Conservation (phyloP, 2,329 filamentous ascomycete genomes). For the Fusarium xylarioides region DNA sequence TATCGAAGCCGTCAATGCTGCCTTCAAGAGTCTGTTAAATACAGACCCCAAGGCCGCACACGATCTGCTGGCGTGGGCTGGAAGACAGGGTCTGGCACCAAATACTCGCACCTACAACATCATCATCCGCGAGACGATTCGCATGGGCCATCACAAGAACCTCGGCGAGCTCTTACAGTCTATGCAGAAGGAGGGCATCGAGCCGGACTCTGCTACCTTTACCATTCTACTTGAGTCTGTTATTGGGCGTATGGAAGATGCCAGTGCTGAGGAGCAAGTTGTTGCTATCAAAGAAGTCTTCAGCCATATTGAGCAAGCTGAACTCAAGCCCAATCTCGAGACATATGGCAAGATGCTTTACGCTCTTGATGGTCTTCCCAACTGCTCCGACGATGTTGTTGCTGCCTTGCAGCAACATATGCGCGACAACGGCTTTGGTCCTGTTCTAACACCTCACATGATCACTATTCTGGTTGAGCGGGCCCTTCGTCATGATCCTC, state of each 20-base stretch:
- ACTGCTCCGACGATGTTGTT: conserved; percentile 59
- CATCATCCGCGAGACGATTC: conserved; percentile 69
- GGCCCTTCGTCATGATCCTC: conserved; percentile 67
- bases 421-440: conserved; percentile 58
- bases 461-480: conserved; percentile 78
- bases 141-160: conserved; percentile 56
- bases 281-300: conserved; percentile 64
- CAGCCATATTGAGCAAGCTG: conserved; percentile 63
- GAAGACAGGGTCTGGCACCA: conserved; percentile 62
- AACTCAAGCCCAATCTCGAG: conserved; percentile 67
- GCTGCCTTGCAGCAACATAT: conserved; percentile 72
- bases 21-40: conserved; percentile 69
- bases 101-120: conserved; percentile 73
- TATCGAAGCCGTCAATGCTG: conserved; percentile 74
- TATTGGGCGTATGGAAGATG: conserved; percentile 53
- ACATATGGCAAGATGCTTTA: conserved; percentile 78
- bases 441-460: conserved; percentile 70
- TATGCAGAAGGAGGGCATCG: conserved; percentile 66
- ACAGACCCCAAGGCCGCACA: conserved; percentile 60
- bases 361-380: conserved; percentile 48
- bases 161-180: conserved; percentile 62
- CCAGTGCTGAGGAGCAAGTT: conserved; percentile 59
- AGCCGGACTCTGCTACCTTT: conserved; percentile 75
- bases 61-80: conserved; percentile 68
- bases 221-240: conserved; percentile 74